Percentiles rank a stretch among this genome's conserved stretches.
phyloP scores from a whole-genome alignment of 2,329 filamentous ascomycete species.

The Ceratocystis diversiconidia region DNA sequence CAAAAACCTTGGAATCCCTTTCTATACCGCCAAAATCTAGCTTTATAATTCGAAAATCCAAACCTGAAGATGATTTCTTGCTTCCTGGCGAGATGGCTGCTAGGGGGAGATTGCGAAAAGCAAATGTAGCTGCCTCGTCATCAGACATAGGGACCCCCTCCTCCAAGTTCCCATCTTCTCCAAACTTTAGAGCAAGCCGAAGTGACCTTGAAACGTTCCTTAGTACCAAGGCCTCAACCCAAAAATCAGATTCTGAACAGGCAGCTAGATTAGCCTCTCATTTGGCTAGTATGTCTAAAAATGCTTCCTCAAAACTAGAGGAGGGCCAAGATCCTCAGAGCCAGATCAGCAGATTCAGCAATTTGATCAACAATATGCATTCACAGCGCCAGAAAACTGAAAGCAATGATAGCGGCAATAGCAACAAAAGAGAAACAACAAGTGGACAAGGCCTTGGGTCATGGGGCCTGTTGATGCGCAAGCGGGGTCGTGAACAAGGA shows the following conservation, averaged over 20 bases:
- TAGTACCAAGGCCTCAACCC: no score
- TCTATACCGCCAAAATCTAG: background rate
- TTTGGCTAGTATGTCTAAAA: background rate
- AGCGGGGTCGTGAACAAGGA: slow-evolving; percentile 1
- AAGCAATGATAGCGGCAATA: background rate
- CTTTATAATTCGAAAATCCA: slow-evolving; percentile 10
- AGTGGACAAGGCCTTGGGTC: background rate
- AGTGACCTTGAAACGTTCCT: background rate
- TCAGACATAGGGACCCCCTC: background rate
- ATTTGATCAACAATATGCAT: slow-evolving; percentile 8
- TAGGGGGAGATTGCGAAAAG: background rate
- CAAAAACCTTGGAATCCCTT: background rate
- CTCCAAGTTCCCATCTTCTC: background rate
- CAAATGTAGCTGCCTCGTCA: background rate
- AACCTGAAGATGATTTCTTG: slow-evolving; percentile 9
- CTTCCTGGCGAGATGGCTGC: slow-evolving; percentile 8
- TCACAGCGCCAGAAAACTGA: slow-evolving; percentile 12
- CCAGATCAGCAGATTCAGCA: slow-evolving; percentile 12
- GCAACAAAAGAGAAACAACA: background rate
- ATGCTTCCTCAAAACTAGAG: background rate
- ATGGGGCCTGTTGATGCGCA: slow-evolving; percentile 14
- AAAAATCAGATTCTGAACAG: background rate
- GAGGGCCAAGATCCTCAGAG: background rate
- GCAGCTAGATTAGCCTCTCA: background rate
- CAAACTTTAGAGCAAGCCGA: background rate